Percentiles rank a stretch among this genome's conserved stretches.
Evolutionary conservation across 345 rosid genomes (phyloP).

Genomic region (Schrenkiella parvula): DNA sequence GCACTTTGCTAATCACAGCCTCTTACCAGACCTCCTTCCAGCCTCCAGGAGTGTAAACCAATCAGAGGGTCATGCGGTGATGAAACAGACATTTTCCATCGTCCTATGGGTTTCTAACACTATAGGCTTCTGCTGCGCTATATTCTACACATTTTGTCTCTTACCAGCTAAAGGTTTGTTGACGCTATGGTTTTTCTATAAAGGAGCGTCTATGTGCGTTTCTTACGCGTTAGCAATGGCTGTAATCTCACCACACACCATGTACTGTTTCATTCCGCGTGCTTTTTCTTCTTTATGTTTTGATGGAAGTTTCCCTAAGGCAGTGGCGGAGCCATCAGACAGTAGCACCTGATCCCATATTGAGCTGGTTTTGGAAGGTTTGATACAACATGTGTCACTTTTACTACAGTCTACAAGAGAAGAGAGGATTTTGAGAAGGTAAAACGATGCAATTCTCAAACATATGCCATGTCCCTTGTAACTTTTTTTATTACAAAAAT

Average conservation of each 20-base stretch:
- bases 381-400: not conserved
- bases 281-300: not conserved
- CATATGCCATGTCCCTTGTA: not conserved
- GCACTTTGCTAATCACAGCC: slow-evolving; percentile 18
- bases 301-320: not conserved
- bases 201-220: not conserved
- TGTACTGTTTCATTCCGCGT: not conserved
- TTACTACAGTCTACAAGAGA: not conserved
- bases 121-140: not conserved
- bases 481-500: not conserved
- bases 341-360: not conserved
- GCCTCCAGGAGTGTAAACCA: slow-evolving; percentile 25
- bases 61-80: not conserved
- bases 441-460: not conserved
- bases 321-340: not conserved
- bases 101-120: slow-evolving; percentile 20
- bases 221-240: slow-evolving; percentile 19
- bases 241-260: slow-evolving; percentile 8
- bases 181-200: not conserved
- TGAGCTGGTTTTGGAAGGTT: slow-evolving; percentile 9
- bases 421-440: not conserved
- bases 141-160: slow-evolving; percentile 24
- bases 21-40: slow-evolving; percentile 24
- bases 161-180: slow-evolving; percentile 10
- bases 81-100: slow-evolving; percentile 9